Evolutionary conservation across 2,329 filamentous ascomycete species (phyloP), one percentile per base, ranked within the genome.

Genomic region (Lasiodiplodia hormozganensis): DNA sequence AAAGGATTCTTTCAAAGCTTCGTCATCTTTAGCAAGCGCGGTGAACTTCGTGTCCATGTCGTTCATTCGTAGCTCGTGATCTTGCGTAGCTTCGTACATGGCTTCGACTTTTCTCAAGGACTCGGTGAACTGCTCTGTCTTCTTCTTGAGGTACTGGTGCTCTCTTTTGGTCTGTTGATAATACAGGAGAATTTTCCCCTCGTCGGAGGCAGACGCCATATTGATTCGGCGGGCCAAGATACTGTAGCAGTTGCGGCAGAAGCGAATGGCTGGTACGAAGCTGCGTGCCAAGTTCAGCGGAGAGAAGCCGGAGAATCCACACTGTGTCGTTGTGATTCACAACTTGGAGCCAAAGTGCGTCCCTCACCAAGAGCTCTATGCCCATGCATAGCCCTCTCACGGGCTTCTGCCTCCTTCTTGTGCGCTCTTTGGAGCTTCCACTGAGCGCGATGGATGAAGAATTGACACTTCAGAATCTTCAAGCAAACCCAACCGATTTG

Each of bases 101-200:
- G 31, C 14, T 8, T 64, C 60, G 31, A 64, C 36, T 21, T 64
- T 64, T 5, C 47, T 52, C 31, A 64, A 10, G 5, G 60, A 64
- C 14, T 52, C 43, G 2, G 60, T 68, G 23, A 74, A 14, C 3
- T 51, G 62, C 23, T 68, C 62, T 14, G 70, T 47, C 52, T 69
- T 71, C 25, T 70, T 58, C 43, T 67, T 51, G 14, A 68, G 51
- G 21, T 52, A 21, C 14, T 67, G 58, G 16, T 67, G 53, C n/a
- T 67, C 65, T 31, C 56, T 54, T 25, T 67, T 67, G 65, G 28
- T 60, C 10, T 58, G 38, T 16, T 67, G 56, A 7, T 52, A 31
- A 23, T 67, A 67, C 12, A 64, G 60, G 47, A 52, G 31, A n/a
- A 64, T 34, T 21, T 31, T 64, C 31, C 60, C 43, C 3, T 64